These are phyloP conservation scores for Hericium coralloides DNA, from an alignment of 768 basidiomycete species.

Conservation along the genomic window DNA sequence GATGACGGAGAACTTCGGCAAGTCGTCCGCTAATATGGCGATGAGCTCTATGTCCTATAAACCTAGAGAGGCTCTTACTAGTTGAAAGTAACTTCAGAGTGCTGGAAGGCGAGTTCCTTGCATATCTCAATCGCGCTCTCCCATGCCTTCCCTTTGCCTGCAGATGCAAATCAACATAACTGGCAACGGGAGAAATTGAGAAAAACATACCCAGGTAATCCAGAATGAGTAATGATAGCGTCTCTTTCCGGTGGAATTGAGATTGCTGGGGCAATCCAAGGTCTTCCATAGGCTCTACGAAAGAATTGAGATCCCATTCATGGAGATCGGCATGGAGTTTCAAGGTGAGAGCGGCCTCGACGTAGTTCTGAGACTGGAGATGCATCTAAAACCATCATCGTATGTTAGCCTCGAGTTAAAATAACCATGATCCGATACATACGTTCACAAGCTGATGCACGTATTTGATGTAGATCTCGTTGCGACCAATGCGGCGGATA, in stretches of 20 bases:
- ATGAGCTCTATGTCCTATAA: not conserved
- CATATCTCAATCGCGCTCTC: slow-evolving; percentile 91
- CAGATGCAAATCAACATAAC: not conserved
- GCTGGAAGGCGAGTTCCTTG: slow-evolving; percentile 84
- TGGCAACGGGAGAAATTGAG: not conserved
- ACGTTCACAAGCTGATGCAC: slow-evolving; percentile 92
- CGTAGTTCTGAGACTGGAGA: slow-evolving; percentile 80
- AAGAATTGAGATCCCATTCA: slow-evolving; percentile 77
- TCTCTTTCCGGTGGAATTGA: slow-evolving; percentile 91
- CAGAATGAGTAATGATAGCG: slow-evolving; percentile 82
- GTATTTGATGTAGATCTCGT: slow-evolving; percentile 94
- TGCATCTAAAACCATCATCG: slow-evolving; percentile 52
- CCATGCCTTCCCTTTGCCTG: slow-evolving; percentile 96
- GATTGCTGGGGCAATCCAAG: slow-evolving; percentile 87
- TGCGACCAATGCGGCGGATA: slow-evolving; percentile 82
- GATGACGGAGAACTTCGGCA: slow-evolving; percentile 78
- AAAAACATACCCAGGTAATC: slow-evolving; percentile 71
- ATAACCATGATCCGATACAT: slow-evolving; percentile 17
- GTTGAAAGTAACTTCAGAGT: slow-evolving; percentile 84
- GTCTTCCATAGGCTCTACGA: slow-evolving; percentile 83
- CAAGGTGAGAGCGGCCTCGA: slow-evolving; percentile 88
- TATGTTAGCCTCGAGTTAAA: not conserved
- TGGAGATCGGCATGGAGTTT: slow-evolving; percentile 92
- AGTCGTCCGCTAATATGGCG: slow-evolving; percentile 50
- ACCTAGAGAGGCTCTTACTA: slow-evolving; percentile 45